Evolutionary conservation across 73 alveolate genomes (phyloP).

Genomic region (Paramecium sonneborni): DNA sequence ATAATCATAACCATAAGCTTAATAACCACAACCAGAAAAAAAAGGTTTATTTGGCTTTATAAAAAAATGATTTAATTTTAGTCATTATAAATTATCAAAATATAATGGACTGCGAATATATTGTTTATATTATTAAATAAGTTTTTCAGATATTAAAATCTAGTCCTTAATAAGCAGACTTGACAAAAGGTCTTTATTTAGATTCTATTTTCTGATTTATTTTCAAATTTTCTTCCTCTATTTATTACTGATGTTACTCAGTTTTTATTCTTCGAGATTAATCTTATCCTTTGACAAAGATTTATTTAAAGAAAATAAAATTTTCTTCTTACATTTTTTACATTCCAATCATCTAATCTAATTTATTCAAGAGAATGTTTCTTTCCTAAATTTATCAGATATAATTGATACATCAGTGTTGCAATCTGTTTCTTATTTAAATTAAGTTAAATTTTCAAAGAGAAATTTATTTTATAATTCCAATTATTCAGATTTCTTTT

Average conservation of each 20-base stretch:
- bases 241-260: background rate
- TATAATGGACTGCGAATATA: background rate
- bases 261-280: background rate
- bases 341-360: background rate
- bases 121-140: background rate
- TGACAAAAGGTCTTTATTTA: background rate
- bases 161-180: background rate
- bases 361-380: background rate
- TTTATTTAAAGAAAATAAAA: background rate
- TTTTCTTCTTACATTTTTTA: background rate
- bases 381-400: background rate
- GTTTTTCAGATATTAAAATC: background rate
- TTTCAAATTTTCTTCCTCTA: background rate
- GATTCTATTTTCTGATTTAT: background rate
- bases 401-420: background rate
- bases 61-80: background rate
- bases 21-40: background rate
- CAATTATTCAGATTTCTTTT: background rate
- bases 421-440: background rate
- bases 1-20: background rate
- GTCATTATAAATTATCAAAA: background rate
- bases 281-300: background rate
- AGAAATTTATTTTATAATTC: background rate
- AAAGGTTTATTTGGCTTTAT: background rate
- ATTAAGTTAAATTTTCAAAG: background rate